Conservation (phyloP, 2,329 filamentous ascomycete genomes). For the Talaromyces islandicus region DNA sequence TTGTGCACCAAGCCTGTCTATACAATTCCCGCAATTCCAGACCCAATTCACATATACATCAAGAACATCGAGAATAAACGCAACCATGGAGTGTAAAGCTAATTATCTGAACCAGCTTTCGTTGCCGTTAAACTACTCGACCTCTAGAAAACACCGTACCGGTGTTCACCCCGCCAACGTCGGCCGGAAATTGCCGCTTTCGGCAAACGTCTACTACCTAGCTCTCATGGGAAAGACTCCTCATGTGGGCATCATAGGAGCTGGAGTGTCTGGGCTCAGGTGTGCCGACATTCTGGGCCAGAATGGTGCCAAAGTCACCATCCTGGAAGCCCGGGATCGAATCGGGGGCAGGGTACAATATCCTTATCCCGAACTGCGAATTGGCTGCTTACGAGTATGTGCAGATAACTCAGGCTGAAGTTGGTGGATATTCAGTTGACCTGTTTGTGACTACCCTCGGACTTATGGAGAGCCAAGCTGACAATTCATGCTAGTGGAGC, state of each 20-base stretch:
- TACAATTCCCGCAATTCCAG: not conserved
- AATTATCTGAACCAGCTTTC: constrained; percentile 11
- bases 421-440: constrained; percentile 49
- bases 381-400: constrained; percentile 2
- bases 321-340: constrained; percentile 28
- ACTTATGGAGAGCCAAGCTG: constrained; percentile 8
- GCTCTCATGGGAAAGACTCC: constrained; percentile 34
- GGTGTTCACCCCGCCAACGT: constrained; percentile 4
- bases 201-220: constrained; percentile 9
- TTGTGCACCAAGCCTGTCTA: not conserved
- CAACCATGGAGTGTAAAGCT: constrained; percentile 13
- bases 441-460: constrained; percentile 37
- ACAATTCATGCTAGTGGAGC: constrained; percentile 43
- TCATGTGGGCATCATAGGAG: constrained; percentile 55
- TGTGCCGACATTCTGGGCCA: constrained; percentile 54
- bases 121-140: constrained; percentile 4
- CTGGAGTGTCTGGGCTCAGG: constrained; percentile 54
- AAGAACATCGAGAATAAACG: not conserved
- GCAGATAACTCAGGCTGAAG: constrained; percentile 46
- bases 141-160: not conserved
- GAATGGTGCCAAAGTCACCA: constrained; percentile 39
- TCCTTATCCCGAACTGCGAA: not conserved
- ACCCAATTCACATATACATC: not conserved
- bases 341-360: constrained; percentile 52
- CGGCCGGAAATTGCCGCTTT: constrained; percentile 12